Evolutionary conservation across 2,329 filamentous ascomycete genomes (phyloP), one percentile per base, ranked within the genome.

Genomic region (Pleurostoma richardsiae): DNA sequence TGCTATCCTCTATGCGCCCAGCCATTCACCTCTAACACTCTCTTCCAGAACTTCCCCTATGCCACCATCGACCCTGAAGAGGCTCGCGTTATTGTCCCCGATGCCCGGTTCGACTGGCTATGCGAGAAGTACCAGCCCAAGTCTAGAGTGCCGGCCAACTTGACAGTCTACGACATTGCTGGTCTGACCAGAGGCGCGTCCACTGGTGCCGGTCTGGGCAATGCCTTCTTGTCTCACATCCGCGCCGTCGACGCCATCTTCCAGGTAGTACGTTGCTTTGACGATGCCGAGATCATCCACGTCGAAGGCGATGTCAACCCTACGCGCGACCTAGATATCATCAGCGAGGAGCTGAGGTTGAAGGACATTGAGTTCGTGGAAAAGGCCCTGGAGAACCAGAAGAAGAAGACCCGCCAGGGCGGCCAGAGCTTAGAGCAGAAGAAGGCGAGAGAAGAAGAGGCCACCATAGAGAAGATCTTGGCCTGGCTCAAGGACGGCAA

Each of bases 281-380:
- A 99, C 65, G 94, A 99, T 77, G 94, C 92, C 50, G 94, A 99
- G 73, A 99, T 99, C 62, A 97, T 96, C 60, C 94, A 99, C 80
- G 91, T 99, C 56, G 95, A 99, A 78, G 95, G 94, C 66, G 94
- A 99, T 61, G 95, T 99, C 59, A 88, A 99, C 72, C 95, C 94
- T 31, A 82, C 88, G 51, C 86, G 94, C 64, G 94, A 99, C 77
- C 72, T 99, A 57, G 88, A 90, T 63, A 99, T 99, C 68, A 97
- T 99, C 72, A 90, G 85, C 67, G 91, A 97, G 65, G 94, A 99
- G 74, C 76, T 99, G 63, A 85, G 92, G 53, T 85, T 96, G 69
- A 99, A 99, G 77, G 94, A 99, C 71, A 96, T 96, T 55, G 95
- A 99, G 75, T 99, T 97, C 66, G 84, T 88, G 50, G 91, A 96